phyloP scores from a whole-genome alignment of 73 alveolate species.

The Tetrahymena thermophila region DNA sequence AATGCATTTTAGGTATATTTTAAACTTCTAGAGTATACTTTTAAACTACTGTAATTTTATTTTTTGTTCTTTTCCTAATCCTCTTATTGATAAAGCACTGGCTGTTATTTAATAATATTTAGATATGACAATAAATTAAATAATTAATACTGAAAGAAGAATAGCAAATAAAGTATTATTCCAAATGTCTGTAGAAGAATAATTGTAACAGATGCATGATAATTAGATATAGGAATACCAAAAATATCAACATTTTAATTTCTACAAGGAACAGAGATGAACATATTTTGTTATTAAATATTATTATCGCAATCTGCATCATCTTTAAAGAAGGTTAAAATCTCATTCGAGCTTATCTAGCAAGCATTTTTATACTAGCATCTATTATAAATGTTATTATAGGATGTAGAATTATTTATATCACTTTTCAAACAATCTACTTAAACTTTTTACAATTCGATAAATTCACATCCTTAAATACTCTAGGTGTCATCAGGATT shows the following conservation, averaged over 20 bases:
- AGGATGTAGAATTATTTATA: background rate
- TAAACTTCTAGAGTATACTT: background rate
- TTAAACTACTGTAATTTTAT: background rate
- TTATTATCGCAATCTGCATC: background rate
- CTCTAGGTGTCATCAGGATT: background rate
- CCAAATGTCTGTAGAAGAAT: background rate
- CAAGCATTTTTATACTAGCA: background rate
- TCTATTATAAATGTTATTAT: background rate
- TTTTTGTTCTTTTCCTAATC: background rate
- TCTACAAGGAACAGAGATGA: background rate
- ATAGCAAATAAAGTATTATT: background rate
- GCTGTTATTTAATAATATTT: background rate
- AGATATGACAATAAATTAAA: background rate
- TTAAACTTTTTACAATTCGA: background rate
- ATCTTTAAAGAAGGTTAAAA: background rate
- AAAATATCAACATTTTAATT: background rate
- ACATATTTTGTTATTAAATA: background rate
- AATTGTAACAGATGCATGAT: background rate
- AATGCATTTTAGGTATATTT: background rate
- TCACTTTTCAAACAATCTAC: background rate
- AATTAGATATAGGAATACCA: background rate
- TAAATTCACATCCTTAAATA: background rate
- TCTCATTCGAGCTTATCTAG: background rate
- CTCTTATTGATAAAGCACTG: background rate
- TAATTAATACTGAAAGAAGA: background rate